Evolutionary conservation across 345 rosid genomes (phyloP).

Genomic region (Theobroma cacao): DNA sequence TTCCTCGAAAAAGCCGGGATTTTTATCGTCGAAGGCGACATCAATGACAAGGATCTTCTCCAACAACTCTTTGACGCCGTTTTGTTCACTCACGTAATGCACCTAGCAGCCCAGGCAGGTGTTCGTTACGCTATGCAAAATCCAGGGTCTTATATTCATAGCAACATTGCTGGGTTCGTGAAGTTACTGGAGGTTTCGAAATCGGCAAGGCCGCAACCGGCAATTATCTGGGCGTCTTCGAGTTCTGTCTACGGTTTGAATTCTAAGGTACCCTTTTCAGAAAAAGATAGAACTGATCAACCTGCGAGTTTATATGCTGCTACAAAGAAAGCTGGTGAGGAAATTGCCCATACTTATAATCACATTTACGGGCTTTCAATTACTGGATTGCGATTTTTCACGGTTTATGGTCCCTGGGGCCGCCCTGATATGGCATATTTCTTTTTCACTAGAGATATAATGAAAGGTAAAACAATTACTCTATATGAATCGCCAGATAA

Average conservation of each 20-base stretch:
- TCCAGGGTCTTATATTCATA: slow-evolving; percentile 57
- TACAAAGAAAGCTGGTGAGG: slow-evolving; percentile 74
- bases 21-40: slow-evolving; percentile 61
- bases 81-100: slow-evolving; percentile 59
- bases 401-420: slow-evolving; percentile 78
- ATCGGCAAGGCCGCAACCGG: slow-evolving; percentile 56
- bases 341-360: slow-evolving; percentile 61
- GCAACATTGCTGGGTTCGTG: slow-evolving; percentile 66
- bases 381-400: slow-evolving; percentile 62
- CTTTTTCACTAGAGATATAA: slow-evolving; percentile 59
- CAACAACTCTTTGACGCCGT: slow-evolving; percentile 54
- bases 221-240: slow-evolving; percentile 72
- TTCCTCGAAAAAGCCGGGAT: slow-evolving; percentile 51
- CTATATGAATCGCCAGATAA: slow-evolving; percentile 48
- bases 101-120: slow-evolving; percentile 67
- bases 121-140: slow-evolving; percentile 70
- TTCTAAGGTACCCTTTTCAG: slow-evolving; percentile 62
- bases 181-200: slow-evolving; percentile 56
- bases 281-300: slow-evolving; percentile 57
- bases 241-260: slow-evolving; percentile 73
- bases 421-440: slow-evolving; percentile 76
- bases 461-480: slow-evolving; percentile 47
- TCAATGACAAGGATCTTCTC: slow-evolving; percentile 47
- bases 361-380: slow-evolving; percentile 69
- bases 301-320: slow-evolving; percentile 71